These are phyloP conservation scores for Aquilaria sinensis DNA, from an alignment of 345 rosid genomes.

Conservation along the genomic window DNA sequence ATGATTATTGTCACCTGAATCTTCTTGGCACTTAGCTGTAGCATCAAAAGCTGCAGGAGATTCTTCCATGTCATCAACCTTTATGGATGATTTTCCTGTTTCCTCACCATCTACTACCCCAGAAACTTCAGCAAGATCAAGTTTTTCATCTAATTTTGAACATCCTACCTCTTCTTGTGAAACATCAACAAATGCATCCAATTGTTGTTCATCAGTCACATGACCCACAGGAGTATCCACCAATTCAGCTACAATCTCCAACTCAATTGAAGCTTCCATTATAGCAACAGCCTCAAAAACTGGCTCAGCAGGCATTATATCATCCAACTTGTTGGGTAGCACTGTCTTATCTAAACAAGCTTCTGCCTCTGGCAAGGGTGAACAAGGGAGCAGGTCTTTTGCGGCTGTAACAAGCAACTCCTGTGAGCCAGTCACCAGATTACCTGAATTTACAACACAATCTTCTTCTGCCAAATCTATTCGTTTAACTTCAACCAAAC, in stretches of 20 bases:
- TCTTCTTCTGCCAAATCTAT: conserved; percentile 26
- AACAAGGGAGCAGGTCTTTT: conserved; percentile 20
- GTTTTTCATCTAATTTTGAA: conserved; percentile 2
- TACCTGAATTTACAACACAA: conserved; percentile 21
- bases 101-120: conserved; percentile 13
- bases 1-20: conserved; percentile 22
- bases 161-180: conserved; percentile 13
- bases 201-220: conserved; percentile 26
- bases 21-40: conserved; percentile 15
- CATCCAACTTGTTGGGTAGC: conserved; percentile 16
- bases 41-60: conserved; percentile 17
- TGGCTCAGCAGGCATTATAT: conserved; percentile 20
- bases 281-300: conserved; percentile 27
- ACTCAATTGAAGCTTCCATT: conserved; percentile 18
- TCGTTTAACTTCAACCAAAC: conserved; percentile 21
- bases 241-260: conserved; percentile 19
- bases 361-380: conserved; percentile 27
- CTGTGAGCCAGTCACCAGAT: conserved; percentile 20
- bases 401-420: conserved; percentile 17
- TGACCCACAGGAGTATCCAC: conserved; percentile 26
- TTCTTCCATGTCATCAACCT: conserved; percentile 13
- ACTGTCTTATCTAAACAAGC: conserved; percentile 14
- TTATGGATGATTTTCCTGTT: conserved; percentile 6
- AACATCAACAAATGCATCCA: conserved; percentile 13
- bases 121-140: conserved; percentile 19